Base-by-base conservation (phyloP, 2,329 filamentous ascomycete species). In the Didymella lethalis region DNA sequence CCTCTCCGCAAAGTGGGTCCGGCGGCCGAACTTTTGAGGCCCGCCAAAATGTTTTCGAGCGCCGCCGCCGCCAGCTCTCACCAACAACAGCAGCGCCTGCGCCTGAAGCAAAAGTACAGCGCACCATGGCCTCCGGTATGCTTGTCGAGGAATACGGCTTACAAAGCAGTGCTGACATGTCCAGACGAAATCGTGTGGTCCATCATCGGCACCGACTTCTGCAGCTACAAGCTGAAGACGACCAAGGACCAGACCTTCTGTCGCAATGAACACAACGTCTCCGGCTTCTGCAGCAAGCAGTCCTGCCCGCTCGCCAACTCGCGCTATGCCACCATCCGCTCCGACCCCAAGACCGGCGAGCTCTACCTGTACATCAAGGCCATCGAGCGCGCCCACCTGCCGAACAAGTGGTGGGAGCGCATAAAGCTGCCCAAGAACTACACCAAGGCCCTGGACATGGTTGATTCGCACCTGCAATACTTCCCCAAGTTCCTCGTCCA, bases 281-380 rank as follows among this genome's bases (percentile, higher is more conserved):
- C 65, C 18, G 68, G 68, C 23, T 71, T 69, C 53, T 71, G 68
- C 63, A 67, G 63, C 59, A 69, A 67, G 53, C 68, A 97, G 78
- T 92, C 91, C 53, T 97, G 93, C 76, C 93, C 93, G 2, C 87
- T 97, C 57, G 92, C 93, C 67, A 97, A 97, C 81, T 91, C 89
- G 38, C 87, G 93, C 61, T 97, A 98, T 83, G 94, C 94, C 61
- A 98, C 94, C 8, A 88, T 98, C 61, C 90, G 94, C 65, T 87
- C 91, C 53, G 88, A 96, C 72, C 90, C 93, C 7, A 81, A 88
- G 61, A 93, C 91, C 52, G 90, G 91, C 63, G 88, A 87, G 8
- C 85, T 98, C 63, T 98, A 97, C 81, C 88, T 98, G 57, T 98
- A 96, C 84, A 96, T 97, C 85, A 98, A 97, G 83, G 82, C 91